Evolutionary conservation across 2,329 filamentous ascomycete genomes (phyloP).

Genomic region (Xylariaceae sp.): DNA sequence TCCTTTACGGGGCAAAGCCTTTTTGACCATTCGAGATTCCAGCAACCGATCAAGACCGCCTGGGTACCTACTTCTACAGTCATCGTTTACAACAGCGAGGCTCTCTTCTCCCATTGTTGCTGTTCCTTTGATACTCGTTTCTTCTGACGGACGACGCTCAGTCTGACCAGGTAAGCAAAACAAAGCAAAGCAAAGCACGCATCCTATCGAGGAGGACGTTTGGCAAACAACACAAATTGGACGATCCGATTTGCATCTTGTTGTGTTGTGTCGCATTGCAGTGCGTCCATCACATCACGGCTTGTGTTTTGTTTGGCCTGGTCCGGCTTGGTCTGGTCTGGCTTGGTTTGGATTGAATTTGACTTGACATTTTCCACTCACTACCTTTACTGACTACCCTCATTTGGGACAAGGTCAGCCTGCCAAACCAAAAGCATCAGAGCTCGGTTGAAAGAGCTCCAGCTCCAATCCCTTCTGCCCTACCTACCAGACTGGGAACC

Average conservation of each 20-base stretch:
- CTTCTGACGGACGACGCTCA: neutral
- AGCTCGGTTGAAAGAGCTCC: conserved; percentile 7
- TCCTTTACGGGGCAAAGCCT: conserved; percentile 36
- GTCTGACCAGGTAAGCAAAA: neutral
- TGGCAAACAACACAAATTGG: conserved; percentile 8
- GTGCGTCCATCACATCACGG: conserved; percentile 11
- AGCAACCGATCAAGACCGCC: conserved; percentile 7
- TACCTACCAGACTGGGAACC: conserved; percentile 25
- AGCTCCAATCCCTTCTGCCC: conserved; percentile 17
- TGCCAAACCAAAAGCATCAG: conserved; percentile 5
- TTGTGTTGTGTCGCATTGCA: conserved; percentile 13
- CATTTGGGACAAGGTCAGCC: conserved; percentile 20
- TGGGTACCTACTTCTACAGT: neutral
- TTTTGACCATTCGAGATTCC: conserved; percentile 12
- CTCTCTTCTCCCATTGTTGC: neutral
- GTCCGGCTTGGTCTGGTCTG: neutral
- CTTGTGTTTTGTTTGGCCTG: neutral
- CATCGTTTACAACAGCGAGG: too few relatives aligned
- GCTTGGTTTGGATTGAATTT: neutral
- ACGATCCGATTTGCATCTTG: conserved; percentile 12
- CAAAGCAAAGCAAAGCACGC: neutral
- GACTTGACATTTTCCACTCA: conserved; percentile 12
- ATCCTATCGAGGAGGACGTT: conserved; percentile 2
- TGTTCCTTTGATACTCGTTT: neutral
- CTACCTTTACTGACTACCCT: conserved; percentile 7